Base-by-base conservation (phyloP, 176 grass and related monocot species). In the Themeda triandra region DNA sequence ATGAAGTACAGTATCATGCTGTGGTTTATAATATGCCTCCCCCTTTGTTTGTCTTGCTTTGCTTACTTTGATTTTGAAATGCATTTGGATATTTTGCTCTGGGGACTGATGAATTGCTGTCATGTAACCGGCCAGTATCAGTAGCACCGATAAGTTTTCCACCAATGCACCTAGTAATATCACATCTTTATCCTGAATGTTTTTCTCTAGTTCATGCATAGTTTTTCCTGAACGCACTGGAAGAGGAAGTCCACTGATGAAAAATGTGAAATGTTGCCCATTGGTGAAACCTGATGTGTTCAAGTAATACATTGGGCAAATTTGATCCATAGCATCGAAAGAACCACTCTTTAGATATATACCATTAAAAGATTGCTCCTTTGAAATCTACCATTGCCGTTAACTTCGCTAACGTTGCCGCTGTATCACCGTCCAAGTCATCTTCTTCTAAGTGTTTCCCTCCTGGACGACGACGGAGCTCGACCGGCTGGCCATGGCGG, bases 1-100 rank as follows among this genome's bases (percentile, higher is more conserved):
- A 32, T 39, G 15, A 72, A 82, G 54, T 82, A 84, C 63, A 78
- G 64, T 8, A 82, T 78, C 28, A 72, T 86, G 78, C 54, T 78
- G 32, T 82, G 56, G 13, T 77, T 41, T 85, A 36, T 66, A 18
- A 69, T 31, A 63, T 54, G n/a, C 11, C 21, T n/a, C 40, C 14
- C 30, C 32, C 13, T 81, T 21, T 33, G 23, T 54, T 48, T 71
- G 28, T 46, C 14, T 29, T 46, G 9, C 51, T 37, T 62, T 65
- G 41, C 15, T 51, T 74, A 65, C 24, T 79, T 78, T 29, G 15
- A 15, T 74, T 78, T 84, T 12, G 54, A 35, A 86, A 71, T 60
- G 13, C 30, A 81, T 49, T 25, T 25, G 70, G 18, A 11, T 37
- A 69, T 51, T 45, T 44, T 82, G 54, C 56, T 51, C 51, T 2